Conservation (phyloP, 2,329 filamentous ascomycete species). For the Ophiocordyceps sinensis region DNA sequence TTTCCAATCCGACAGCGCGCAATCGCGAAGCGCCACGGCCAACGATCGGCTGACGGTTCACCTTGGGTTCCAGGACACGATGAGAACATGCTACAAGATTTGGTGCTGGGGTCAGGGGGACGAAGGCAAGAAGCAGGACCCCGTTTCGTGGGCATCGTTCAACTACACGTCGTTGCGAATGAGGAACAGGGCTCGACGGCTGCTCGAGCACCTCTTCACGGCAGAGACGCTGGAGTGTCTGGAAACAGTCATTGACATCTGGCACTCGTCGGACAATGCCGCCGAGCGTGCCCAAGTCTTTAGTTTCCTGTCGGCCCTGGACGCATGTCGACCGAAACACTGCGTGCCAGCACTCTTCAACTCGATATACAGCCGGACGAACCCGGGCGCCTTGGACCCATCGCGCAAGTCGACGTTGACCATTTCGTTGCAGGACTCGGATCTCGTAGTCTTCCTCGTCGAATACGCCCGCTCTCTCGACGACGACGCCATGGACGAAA, state of each 20-base stretch:
- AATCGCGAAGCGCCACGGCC: conserved; percentile 70
- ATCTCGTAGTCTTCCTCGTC: conserved; percentile 77
- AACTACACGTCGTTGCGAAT: conserved; percentile 81
- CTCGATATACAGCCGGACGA: conserved; percentile 87
- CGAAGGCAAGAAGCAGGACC: conserved; percentile 45
- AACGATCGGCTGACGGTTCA: conserved; percentile 89
- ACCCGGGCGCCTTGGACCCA: conserved; percentile 64
- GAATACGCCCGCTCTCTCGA: conserved; percentile 83
- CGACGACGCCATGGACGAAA: conserved; percentile 95
- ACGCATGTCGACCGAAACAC: conserved; percentile 80
- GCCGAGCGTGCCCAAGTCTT: conserved; percentile 52
- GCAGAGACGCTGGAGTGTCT: conserved; percentile 88
- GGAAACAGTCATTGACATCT: conserved; percentile 78
- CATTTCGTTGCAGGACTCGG: conserved; percentile 66
- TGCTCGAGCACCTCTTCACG: conserved; percentile 84
- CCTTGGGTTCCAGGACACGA: conserved; percentile 91
- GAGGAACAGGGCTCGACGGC: conserved; percentile 73
- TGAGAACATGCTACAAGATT: conserved; percentile 81
- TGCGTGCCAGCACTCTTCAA: conserved; percentile 92
- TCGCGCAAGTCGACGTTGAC: conserved; percentile 78
- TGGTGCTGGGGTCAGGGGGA: conserved; percentile 79
- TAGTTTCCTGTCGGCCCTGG: conserved; percentile 76
- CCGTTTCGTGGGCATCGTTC: conserved; percentile 64
- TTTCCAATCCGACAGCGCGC: conserved; percentile 63
- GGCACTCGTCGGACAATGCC: conserved; percentile 42